Evolutionary conservation across 2,329 filamentous ascomycete genomes (phyloP).

Genomic region (Lanzia echinophila): DNA sequence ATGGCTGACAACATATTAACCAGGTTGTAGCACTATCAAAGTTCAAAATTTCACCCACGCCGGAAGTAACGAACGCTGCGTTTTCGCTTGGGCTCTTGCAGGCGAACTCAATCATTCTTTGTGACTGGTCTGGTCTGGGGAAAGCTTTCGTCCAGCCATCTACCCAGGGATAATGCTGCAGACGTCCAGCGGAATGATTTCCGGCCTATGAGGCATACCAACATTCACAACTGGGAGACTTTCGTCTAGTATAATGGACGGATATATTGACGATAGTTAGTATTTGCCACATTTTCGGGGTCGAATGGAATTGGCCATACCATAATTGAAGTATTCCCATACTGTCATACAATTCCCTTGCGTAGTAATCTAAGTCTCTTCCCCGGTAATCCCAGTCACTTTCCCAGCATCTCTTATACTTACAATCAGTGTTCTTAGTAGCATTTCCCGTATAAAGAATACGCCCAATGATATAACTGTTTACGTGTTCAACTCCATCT

Average conservation of each 20-base stretch:
- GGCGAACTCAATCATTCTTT: conserved; percentile 65
- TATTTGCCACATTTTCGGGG: not conserved
- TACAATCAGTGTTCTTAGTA: too few relatives aligned
- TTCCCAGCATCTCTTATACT: too few relatives aligned
- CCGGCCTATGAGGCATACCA: conserved; percentile 49
- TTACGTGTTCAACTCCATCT: too few relatives aligned
- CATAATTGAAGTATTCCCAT: too few relatives aligned
- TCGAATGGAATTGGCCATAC: not conserved
- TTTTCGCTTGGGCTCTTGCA: conserved; percentile 62
- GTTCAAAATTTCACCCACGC: too few relatives aligned
- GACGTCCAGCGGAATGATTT: conserved; percentile 61
- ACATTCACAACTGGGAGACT: conserved; percentile 57
- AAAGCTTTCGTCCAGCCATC: conserved; percentile 52
- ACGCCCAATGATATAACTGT: too few relatives aligned
- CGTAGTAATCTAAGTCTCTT: too few relatives aligned
- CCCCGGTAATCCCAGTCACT: too few relatives aligned
- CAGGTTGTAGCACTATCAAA: too few relatives aligned
- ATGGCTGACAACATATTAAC: too few relatives aligned
- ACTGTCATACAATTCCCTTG: too few relatives aligned
- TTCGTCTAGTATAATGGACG: conserved; percentile 42
- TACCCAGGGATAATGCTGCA: conserved; percentile 61
- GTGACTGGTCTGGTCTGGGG: conserved; percentile 50
- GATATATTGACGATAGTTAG: conserved; percentile 40
- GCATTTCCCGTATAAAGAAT: not conserved
- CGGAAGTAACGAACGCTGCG: conserved; percentile 61